phyloP scores from a whole-genome alignment of 2,329 filamentous ascomycete genomes.

The Macrophomina phaseolina region DNA sequence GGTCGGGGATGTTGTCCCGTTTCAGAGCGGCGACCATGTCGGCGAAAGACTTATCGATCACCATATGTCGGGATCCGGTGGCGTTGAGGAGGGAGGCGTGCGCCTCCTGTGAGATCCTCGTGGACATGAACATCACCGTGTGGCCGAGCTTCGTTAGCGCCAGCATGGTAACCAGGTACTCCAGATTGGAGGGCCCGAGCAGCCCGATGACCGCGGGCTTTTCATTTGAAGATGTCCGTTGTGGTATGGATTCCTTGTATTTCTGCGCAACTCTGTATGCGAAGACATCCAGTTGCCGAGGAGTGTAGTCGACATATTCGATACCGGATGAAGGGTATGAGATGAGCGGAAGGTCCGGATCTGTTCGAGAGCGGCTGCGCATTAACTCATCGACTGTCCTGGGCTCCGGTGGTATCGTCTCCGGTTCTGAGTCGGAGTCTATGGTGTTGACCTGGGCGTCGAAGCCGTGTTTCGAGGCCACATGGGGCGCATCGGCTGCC shows the following conservation, averaged over 20 bases:
- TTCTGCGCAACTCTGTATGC: conserved; percentile 35
- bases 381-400: conserved; percentile 49
- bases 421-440: conserved; percentile 9
- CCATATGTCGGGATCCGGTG: conserved; percentile 33
- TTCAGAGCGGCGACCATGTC: conserved; percentile 40
- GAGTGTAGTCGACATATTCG: conserved; percentile 55
- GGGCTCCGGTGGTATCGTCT: conserved; percentile 10
- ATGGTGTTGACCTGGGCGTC: conserved; percentile 4
- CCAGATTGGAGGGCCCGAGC: conserved; percentile 60
- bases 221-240: neutral
- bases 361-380: conserved; percentile 43
- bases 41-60: conserved; percentile 34
- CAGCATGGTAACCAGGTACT: conserved; percentile 61
- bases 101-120: conserved; percentile 58
- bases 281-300: conserved; percentile 53
- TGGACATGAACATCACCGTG: conserved; percentile 61
- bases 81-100: conserved; percentile 51
- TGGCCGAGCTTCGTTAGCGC: conserved; percentile 63
- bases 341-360: conserved; percentile 46
- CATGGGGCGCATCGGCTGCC: conserved; percentile 9
- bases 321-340: conserved; percentile 54
- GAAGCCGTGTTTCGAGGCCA: conserved; percentile 8
- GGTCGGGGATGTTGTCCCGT: conserved; percentile 32
- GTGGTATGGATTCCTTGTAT: conserved; percentile 11
- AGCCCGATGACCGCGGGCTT: conserved; percentile 50